Conservation (phyloP, 345 rosid species). For the Abelmoschus esculentus region DNA sequence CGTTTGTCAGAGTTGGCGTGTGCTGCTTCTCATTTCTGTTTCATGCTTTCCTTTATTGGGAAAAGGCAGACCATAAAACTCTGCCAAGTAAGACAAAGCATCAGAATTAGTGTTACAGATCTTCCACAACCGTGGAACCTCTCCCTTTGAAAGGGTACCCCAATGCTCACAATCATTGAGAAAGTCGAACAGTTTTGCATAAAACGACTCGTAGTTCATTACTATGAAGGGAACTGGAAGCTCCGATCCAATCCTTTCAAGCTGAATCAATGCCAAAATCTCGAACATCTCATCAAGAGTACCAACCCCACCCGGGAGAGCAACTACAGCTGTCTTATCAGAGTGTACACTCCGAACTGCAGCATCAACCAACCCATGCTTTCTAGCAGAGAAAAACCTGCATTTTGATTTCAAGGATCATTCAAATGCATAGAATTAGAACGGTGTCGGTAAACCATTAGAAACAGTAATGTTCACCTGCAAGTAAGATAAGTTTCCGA, state of each 20-base stretch:
- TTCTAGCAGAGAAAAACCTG: slow-evolving; percentile 96
- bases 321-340: slow-evolving; percentile 70
- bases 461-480: slow-evolving; percentile 40
- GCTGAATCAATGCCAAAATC: slow-evolving; percentile 74
- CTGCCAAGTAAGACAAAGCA: slow-evolving; percentile 59
- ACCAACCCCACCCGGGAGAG: slow-evolving; percentile 88
- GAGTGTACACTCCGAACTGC: slow-evolving; percentile 43
- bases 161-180: slow-evolving; percentile 59
- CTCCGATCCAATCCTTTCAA: slow-evolving; percentile 65
- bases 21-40: slow-evolving; percentile 14
- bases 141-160: slow-evolving; percentile 74
- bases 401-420: not conserved
- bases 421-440: not conserved
- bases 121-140: slow-evolving; percentile 72
- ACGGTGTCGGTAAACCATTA: not conserved
- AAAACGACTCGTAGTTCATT: slow-evolving; percentile 82
- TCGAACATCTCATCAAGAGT: slow-evolving; percentile 56
- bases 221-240: slow-evolving; percentile 75
- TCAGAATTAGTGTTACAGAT: slow-evolving; percentile 63
- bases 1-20: not conserved
- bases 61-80: slow-evolving; percentile 48
- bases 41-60: slow-evolving; percentile 6
- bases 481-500: slow-evolving; percentile 70
- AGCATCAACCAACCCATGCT: slow-evolving; percentile 85
- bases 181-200: slow-evolving; percentile 66